A percentile compares a stretch with the other conserved stretches of the same genome.
Conservation (phyloP, 2,329 filamentous ascomycete genomes). For the Thielaviopsis euricoi region DNA sequence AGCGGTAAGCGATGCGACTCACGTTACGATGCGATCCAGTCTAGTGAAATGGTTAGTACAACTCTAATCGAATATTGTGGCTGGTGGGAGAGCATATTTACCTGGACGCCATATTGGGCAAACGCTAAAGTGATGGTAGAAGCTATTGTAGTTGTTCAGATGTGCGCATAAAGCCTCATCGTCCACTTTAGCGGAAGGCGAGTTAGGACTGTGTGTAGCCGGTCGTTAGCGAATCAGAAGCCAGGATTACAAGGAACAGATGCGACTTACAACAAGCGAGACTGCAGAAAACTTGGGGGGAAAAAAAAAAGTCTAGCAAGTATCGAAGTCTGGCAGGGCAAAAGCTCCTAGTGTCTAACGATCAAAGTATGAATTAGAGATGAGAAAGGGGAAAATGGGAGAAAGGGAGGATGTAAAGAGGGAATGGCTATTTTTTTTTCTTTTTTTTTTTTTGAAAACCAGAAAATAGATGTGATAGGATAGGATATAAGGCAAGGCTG, state of each 20-base stretch:
- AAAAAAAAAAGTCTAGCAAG: background rate
- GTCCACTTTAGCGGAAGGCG: background rate
- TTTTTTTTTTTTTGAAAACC: too few relatives aligned
- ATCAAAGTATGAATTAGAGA: background rate
- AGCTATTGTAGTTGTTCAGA: background rate
- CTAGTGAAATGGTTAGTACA: slow-evolving; percentile 24
- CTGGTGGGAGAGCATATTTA: slow-evolving; percentile 17
- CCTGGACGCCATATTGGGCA: slow-evolving; percentile 41
- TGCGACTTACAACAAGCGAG: background rate
- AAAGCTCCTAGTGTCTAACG: background rate
- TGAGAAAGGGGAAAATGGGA: background rate
- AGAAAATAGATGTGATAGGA: background rate
- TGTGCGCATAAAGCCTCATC: background rate
- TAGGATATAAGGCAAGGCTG: background rate
- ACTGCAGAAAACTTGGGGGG: background rate
- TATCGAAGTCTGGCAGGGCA: background rate
- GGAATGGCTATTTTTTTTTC: background rate
- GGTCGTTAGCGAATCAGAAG: background rate
- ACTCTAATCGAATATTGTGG: background rate
- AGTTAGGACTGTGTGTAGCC: background rate
- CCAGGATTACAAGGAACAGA: background rate
- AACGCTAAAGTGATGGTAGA: slow-evolving; percentile 13
- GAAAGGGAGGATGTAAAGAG: background rate
- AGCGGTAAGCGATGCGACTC: slow-evolving; percentile 32
- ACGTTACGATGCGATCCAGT: slow-evolving; percentile 77